A percentile compares a stretch with the other conserved stretches of the same genome.
These are phyloP conservation scores for Cystofilobasidium bisporidii DNA, from an alignment of 768 basidiomycete genomes.

Conservation along the genomic window DNA sequence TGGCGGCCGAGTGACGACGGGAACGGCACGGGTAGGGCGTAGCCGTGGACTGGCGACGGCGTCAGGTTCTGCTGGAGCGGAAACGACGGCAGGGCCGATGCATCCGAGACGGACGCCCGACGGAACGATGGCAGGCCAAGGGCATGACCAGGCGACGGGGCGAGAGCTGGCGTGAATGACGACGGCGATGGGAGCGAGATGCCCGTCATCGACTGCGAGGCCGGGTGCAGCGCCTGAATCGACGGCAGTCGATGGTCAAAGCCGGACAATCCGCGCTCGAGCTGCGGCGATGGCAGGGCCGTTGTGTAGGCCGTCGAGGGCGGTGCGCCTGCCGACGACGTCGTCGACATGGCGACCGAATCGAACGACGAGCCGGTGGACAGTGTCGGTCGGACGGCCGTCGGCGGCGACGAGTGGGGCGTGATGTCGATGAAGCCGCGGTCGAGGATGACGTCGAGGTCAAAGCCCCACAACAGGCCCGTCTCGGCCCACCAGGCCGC, in stretches of 20 bases:
- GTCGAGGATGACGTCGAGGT: constrained; percentile 9
- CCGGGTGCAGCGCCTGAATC: not conserved
- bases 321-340: not conserved
- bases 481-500: not conserved
- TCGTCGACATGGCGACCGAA: not conserved
- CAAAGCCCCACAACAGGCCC: constrained; percentile 1
- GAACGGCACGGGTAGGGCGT: not conserved
- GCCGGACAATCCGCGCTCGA: not conserved
- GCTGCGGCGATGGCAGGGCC: not conserved
- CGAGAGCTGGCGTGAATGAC: not conserved
- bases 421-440: constrained; percentile 11
- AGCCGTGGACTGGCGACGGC: not conserved
- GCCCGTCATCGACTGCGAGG: constrained; percentile 3
- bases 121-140: not conserved
- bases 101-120: not conserved
- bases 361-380: not conserved
- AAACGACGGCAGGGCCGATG: not conserved
- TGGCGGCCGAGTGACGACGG: not conserved
- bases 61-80: not conserved
- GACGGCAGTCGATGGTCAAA: constrained; percentile 1
- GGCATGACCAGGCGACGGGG: not conserved
- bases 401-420: constrained; percentile 4
- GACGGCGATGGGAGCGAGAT: constrained; percentile 6
- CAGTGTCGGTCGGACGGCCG: not conserved
- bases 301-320: not conserved